Conservation (phyloP, 495 filamentous ascomycete species). For the Sordaria brevicollis region DNA sequence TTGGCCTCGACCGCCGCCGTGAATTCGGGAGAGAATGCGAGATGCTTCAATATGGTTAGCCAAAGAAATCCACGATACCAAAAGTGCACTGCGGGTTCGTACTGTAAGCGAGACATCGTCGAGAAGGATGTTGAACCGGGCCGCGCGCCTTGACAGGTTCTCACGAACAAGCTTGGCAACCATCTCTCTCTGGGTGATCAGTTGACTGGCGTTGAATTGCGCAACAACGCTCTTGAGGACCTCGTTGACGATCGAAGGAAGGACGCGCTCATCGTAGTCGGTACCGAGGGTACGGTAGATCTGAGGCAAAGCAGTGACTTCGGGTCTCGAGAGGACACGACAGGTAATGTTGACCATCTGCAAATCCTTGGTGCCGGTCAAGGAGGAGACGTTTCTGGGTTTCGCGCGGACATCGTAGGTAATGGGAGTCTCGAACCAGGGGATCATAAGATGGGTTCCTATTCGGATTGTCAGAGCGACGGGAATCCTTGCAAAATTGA, state of each 20-base stretch:
- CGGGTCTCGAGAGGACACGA: slow-evolving; percentile 91
- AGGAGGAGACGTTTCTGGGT: slow-evolving; percentile 90
- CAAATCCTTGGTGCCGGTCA: slow-evolving; percentile 96
- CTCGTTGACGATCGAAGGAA: slow-evolving; percentile 97
- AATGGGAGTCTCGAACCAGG: slow-evolving; percentile 95
- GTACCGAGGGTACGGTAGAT: slow-evolving; percentile 93
- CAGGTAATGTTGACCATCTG: slow-evolving; percentile 99
- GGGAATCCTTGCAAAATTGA: neutral
- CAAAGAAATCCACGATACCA: neutral
- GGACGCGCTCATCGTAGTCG: slow-evolving; percentile 93
- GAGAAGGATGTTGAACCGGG: slow-evolving; percentile 91
- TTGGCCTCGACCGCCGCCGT: slow-evolving; percentile 98
- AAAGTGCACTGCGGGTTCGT: slow-evolving; percentile 21
- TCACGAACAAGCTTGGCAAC: slow-evolving; percentile 86
- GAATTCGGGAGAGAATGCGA: slow-evolving; percentile 98
- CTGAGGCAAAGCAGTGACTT: slow-evolving; percentile 78
- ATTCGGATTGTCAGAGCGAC: neutral
- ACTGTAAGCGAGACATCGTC: slow-evolving; percentile 98
- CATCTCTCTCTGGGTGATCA: slow-evolving; percentile 97
- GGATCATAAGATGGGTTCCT: slow-evolving; percentile 90
- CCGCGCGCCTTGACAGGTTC: slow-evolving; percentile 80
- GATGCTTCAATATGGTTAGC: slow-evolving; percentile 51
- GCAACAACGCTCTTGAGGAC: slow-evolving; percentile 97
- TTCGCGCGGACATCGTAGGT: slow-evolving; percentile 97
- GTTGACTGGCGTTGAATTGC: slow-evolving; percentile 96